Evolutionary conservation across 2,329 filamentous ascomycete genomes (phyloP).

Genomic region (Erysiphe pulchra): DNA sequence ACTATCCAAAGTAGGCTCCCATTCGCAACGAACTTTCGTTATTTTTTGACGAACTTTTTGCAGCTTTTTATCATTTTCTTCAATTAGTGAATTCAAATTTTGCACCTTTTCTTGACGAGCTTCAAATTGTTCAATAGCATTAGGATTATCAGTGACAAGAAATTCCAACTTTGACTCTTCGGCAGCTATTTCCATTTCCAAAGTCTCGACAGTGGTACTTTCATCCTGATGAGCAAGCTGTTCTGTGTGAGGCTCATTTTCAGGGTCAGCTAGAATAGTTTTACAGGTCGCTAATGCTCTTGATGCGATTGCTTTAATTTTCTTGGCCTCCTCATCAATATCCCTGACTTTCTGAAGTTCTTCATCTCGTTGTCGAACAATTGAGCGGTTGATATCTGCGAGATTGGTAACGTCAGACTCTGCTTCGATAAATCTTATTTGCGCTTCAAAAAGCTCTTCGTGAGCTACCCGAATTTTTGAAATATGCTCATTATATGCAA

Average conservation of each 20-base stretch:
- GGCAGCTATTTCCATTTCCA: conserved; percentile 49
- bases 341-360: conserved; percentile 17
- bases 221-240: conserved; percentile 19
- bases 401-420: conserved; percentile 51
- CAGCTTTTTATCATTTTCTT: conserved; percentile 27
- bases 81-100: conserved; percentile 36
- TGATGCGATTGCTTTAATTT: conserved; percentile 13
- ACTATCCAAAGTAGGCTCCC: conserved; percentile 63
- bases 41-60: conserved; percentile 32
- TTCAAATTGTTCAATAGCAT: conserved; percentile 55
- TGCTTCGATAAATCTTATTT: conserved; percentile 53
- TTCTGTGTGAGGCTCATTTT: conserved; percentile 14
- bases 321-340: conserved; percentile 17
- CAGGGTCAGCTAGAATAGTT: conserved; percentile 11
- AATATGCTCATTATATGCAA: conserved; percentile 31
- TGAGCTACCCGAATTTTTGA: conserved; percentile 34
- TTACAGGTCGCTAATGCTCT: conserved; percentile 18
- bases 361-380: conserved; percentile 25
- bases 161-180: conserved; percentile 54
- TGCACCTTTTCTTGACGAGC: conserved; percentile 29
- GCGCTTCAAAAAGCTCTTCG: conserved; percentile 38
- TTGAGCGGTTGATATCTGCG: conserved; percentile 34
- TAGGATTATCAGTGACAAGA: conserved; percentile 52
- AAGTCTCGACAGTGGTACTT: conserved; percentile 29
- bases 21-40: conserved; percentile 36